phyloP scores from a whole-genome alignment of 495 filamentous ascomycete genomes.

The Lindgomyces ingoldianus region DNA sequence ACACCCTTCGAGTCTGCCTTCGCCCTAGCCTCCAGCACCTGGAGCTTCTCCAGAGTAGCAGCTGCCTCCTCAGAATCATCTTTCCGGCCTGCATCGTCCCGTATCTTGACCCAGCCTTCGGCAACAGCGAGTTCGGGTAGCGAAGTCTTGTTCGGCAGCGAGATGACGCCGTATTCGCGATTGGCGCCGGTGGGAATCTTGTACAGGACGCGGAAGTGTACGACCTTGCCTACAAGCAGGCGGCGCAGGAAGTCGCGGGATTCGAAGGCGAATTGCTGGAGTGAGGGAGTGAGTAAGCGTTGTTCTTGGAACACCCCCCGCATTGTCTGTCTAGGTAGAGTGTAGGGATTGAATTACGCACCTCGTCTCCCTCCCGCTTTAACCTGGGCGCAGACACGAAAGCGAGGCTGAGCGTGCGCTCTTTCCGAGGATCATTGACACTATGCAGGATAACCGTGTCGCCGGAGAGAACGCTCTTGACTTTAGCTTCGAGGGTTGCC shows the following conservation, averaged over 20 bases:
- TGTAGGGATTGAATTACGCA: too few relatives aligned
- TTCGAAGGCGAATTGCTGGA: conserved; percentile 77
- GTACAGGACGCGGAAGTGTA: conserved; percentile 83
- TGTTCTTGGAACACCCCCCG: too few relatives aligned
- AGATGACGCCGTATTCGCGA: conserved; percentile 82
- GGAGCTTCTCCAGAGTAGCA: conserved; percentile 71
- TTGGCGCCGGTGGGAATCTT: conserved; percentile 75
- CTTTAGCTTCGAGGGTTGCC: conserved; percentile 61
- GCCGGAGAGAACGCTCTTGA: conserved; percentile 91
- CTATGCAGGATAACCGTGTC: conserved; percentile 83
- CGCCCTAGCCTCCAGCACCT: conserved; percentile 76
- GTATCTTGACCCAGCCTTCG: conserved; percentile 85
- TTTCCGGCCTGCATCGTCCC: conserved; percentile 87
- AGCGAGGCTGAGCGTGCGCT: conserved; percentile 83
- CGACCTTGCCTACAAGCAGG: conserved; percentile 76
- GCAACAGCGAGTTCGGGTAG: conserved; percentile 78
- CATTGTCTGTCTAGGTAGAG: too few relatives aligned
- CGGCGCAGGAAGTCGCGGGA: conserved; percentile 89
- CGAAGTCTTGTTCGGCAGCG: conserved; percentile 59
- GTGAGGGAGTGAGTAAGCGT: conserved; percentile 20
- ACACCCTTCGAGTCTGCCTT: conserved; percentile 75
- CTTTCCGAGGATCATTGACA: conserved; percentile 70
- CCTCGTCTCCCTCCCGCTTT: conserved; percentile 86
- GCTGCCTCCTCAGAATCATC: conserved; percentile 76
- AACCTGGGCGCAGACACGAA: conserved; percentile 87